Evolutionary conservation across 176 grass and related monocot species (phyloP), one percentile per base, ranked within the genome.

Genomic region (Miscanthus lutarioriparius): DNA sequence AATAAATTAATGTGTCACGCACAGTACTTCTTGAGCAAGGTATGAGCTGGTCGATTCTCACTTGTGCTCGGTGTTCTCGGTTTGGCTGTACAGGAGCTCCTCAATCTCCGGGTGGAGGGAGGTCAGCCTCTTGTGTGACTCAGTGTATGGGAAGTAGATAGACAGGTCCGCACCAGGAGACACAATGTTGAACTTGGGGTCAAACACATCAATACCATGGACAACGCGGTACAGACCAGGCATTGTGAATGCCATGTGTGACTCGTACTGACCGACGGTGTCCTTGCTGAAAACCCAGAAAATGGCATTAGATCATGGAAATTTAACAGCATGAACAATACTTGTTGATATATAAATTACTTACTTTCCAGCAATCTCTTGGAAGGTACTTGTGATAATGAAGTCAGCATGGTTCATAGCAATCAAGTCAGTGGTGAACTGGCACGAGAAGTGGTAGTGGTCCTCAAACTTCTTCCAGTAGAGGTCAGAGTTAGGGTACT

Each of bases 401-500:
- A 99, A 99, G 77, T 99, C 96, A 2, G 96, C 96, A 47, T 99
- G 96, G 79, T 99, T 99, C 96, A 99, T 99, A 0, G 96, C 96
- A 15, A 99, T 94, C 83, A 99, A 85, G 80, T 99, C 96, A 30
- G 96, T 94, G 0, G 96, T 99, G 86, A 99, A 99, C 66, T 99
- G 96, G 89, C 96, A 99, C 19, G 96, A 99, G 90, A 99, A 99
- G 75, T 99, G 96, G 79, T 99, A 99, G 82, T 99, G 93, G 27
- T 99, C 89, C 91, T 99, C 96, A 53, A 99, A 93, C 71, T 99
- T 96, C 91, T 96, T 99, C 96, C 96, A 99, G 74, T 99, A 96
- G n/a, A 99, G 88, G 66, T 99, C 96, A 10, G 96, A 99, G 84
- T 96, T 99, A 2, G 93, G 96, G 87, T 99, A 99, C 83, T 99